Base-by-base conservation (phyloP, 768 basidiomycete species). In the Tephrocybe sp. region DNA sequence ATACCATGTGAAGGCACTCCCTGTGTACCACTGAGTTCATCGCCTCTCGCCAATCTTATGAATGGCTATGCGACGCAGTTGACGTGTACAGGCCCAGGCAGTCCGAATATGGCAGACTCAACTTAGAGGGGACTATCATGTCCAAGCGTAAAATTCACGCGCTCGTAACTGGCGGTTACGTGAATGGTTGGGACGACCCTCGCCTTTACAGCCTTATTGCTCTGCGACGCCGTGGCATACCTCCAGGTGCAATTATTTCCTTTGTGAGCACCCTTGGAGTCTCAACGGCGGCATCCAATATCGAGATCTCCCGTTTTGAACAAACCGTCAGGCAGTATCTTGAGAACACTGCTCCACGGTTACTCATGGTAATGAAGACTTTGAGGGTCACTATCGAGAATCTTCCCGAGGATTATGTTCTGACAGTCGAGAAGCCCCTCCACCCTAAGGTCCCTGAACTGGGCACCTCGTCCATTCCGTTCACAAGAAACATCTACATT, bases 21-120 rank as follows among this genome's bases (percentile, higher is more conserved):
- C 77, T 99, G 5, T 99, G 97, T 63, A 99, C 97, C 1, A 84
- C 83, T 33, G 97, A 99, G 68, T 99, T 99, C 68, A 86, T 98
- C 60, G 84, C 86, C 18, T 94, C 97, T 2, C 89, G 97, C 48
- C 90, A 93, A 64, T 97, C 97, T 0, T 98, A 99, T 67, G 97
- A 99, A 63, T 99, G 97, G 97, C 81, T 99, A 11, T 99, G 97
- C 62, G 96, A 99, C 65, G 93, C 91, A 2, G 76, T 98, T n/a
- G 91, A 90, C 55, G 88, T 98, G 2, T 99, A 98, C 78, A 97
- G 94, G 67, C 95, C 97, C 18, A 86, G 85, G 51, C 97, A 99
- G 71, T 95, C 93, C 41, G 97, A 99, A 67, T 98, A 92, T 61
- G 97, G 97, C 18, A 84, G 97, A 48, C 78, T 98, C 41, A 93